A percentile compares a stretch with the other conserved stretches of the same genome.
Conservation (phyloP, 2,329 filamentous ascomycete species). For the Didymella exigua region DNA sequence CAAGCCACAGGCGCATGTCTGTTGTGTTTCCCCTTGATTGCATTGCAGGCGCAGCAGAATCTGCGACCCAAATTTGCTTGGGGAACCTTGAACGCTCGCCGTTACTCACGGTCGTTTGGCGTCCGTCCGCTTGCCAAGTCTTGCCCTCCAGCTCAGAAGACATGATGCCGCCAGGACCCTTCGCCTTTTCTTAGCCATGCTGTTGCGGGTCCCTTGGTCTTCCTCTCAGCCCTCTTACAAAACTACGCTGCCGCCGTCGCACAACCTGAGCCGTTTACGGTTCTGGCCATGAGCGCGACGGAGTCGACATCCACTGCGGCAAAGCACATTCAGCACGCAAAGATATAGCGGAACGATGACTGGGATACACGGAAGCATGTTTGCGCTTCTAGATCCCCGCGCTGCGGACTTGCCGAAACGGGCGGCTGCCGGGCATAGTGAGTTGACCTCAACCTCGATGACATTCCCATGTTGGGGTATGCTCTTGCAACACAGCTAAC, state of each 20-base stretch:
- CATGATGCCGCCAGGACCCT: conserved; percentile 27
- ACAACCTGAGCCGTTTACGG: neutral
- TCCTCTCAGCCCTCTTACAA: conserved; percentile 24
- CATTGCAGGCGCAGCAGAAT: conserved; percentile 10
- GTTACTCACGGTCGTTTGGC: conserved; percentile 14
- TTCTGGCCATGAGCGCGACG: conserved; percentile 17
- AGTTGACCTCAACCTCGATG: conserved; percentile 13
- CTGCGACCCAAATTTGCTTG: conserved; percentile 4
- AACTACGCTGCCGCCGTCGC: conserved; percentile 13
- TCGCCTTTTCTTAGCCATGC: conserved; percentile 18
- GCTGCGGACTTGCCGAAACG: conserved; percentile 32
- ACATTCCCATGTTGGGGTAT: neutral
- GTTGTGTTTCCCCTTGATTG: conserved; percentile 10
- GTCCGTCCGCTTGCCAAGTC: conserved; percentile 34
- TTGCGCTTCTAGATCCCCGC: conserved; percentile 16
- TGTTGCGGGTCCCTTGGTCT: conserved; percentile 16
- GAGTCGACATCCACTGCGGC: neutral
- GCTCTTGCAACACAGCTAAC: conserved; percentile 3
- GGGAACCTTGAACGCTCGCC: conserved; percentile 8
- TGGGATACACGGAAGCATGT: neutral
- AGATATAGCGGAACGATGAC: conserved; percentile 23
- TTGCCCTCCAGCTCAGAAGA: conserved; percentile 40
- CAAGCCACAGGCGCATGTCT: conserved; percentile 4
- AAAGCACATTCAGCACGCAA: conserved; percentile 1
- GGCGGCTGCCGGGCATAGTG: conserved; percentile 27